Evolutionary conservation across 345 rosid genomes (phyloP), one percentile per base, ranked within the genome.

Genomic region (Citrus mangshanensis): DNA sequence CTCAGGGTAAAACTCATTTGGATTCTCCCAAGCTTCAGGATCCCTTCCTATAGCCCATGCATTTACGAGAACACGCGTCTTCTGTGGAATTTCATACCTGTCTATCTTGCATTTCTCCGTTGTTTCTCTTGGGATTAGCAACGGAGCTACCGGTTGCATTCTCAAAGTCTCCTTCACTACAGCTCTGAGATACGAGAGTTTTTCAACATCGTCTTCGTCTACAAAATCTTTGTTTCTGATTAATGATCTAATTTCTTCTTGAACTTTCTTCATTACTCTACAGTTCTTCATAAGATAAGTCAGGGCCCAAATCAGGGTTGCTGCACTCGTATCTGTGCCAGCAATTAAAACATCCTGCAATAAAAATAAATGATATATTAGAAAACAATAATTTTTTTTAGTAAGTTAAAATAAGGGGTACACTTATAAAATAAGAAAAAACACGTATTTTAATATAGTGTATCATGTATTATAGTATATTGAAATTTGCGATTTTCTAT

Each of bases 101-200:
- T 69, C 49, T 14, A 84, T 8, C 0, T 1, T 59, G 65, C 85
- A 82, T 1, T 61, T 9, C 28, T 60, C 25, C 0, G 60, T 73
- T 34, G 83, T 49, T 73, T 79, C 83, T 71, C 86, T 74, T 10
- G 86, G 85, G 10, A 83, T 3, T 42, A 42, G 49, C 12, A 87
- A 49, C 16, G 82, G 88, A 58, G 1, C 79, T 14, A 66, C 16
- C 8, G 84, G 87, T 28, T 84, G 68, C 58, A 84, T 32, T 65
- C 89, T 80, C 81, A 78, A 67, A 61, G 86, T 78, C 80, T 86
- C 91, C 75, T 86, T 88, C 22, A 86, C 82, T 25, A 86, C 83
- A 3, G 92, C 89, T 63, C 77, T 86, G n/a, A 89, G 78, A 77
- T 87, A 87, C 0, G 82, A 65, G 7, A 86, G 40, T 12, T 19